Percentiles rank a stretch among this genome's conserved stretches.
Evolutionary conservation across 208 protist genomes (phyloP).

Genomic region (Leishmania arabica): DNA sequence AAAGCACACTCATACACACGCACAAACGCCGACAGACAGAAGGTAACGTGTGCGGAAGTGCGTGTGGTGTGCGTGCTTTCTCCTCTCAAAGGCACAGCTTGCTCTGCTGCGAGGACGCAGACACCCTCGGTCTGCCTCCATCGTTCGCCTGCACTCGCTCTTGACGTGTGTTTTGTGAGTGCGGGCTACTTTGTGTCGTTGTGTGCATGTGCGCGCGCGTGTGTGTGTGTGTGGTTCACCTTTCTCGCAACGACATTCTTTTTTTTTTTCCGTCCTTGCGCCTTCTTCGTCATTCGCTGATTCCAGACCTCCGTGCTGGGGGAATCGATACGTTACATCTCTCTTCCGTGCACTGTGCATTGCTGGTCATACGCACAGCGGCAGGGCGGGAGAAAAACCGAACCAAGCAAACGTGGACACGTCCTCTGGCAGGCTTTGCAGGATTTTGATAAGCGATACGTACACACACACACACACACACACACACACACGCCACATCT

Average conservation of each 20-base stretch:
- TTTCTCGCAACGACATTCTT: not conserved
- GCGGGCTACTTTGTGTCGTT: not conserved
- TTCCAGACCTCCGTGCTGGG: not conserved
- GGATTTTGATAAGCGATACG: not conserved
- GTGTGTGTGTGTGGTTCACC: not conserved
- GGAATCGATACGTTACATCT: not conserved
- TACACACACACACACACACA: not conserved
- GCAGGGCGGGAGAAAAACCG: not conserved
- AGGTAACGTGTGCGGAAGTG: not conserved
- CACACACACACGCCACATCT: conserved; percentile 2
- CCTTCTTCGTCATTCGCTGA: not conserved
- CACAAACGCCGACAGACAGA: not conserved
- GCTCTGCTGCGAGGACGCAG: not conserved
- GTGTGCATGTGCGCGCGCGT: not conserved
- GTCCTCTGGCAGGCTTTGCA: conserved; percentile 1
- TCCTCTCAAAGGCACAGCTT: not conserved
- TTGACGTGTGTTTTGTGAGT: not conserved
- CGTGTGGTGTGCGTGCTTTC: not conserved
- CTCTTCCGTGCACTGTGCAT: not conserved
- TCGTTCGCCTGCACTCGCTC: not conserved
- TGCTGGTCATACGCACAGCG: not conserved
- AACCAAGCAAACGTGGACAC: not conserved
- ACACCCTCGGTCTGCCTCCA: not conserved
- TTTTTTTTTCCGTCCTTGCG: not conserved
- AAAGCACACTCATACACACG: not conserved